These are phyloP conservation scores for Lachancea meyersii DNA, from an alignment of 805 yeast genomes.

Conservation along the genomic window DNA sequence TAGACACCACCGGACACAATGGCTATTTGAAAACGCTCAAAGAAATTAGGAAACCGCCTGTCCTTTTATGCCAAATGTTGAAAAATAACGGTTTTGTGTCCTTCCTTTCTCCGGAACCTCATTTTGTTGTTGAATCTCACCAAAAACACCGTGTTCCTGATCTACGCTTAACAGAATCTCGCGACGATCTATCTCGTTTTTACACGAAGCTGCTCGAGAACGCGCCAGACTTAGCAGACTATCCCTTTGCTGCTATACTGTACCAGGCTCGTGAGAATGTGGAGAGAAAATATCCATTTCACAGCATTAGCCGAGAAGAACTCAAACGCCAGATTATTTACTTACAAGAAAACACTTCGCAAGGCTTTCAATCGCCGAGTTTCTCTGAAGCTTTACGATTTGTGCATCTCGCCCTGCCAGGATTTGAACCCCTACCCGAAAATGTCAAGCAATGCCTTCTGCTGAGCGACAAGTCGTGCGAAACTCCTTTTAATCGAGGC, in stretches of 20 bases:
- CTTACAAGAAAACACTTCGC: not conserved
- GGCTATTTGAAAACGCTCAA: slow-evolving; percentile 17
- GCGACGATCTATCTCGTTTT: slow-evolving; percentile 57
- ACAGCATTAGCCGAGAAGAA: not conserved
- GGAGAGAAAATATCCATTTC: not conserved
- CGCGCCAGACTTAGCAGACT: slow-evolving; percentile 37
- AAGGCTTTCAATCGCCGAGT: slow-evolving; percentile 28
- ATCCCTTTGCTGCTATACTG: slow-evolving; percentile 64
- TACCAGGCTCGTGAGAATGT: slow-evolving; percentile 38
- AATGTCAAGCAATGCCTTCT: slow-evolving; percentile 16
- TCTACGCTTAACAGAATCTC: slow-evolving; percentile 60
- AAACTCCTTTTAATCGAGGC: not conserved
- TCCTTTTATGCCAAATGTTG: slow-evolving; percentile 43
- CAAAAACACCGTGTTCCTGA: slow-evolving; percentile 52
- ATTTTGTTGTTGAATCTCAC: slow-evolving; percentile 70
- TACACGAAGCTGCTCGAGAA: slow-evolving; percentile 33
- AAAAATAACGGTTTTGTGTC: slow-evolving; percentile 66
- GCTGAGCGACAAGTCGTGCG: not conserved
- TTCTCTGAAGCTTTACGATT: slow-evolving; percentile 47
- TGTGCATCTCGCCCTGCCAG: slow-evolving; percentile 36
- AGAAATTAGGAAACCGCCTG: slow-evolving; percentile 43
- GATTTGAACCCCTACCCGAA: slow-evolving; percentile 4
- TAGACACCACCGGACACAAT: slow-evolving; percentile 33
- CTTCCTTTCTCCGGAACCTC: slow-evolving; percentile 46
- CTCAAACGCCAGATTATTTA: not conserved